phyloP scores from a whole-genome alignment of 2,329 filamentous ascomycete species.

The Cytospora leucostoma region DNA sequence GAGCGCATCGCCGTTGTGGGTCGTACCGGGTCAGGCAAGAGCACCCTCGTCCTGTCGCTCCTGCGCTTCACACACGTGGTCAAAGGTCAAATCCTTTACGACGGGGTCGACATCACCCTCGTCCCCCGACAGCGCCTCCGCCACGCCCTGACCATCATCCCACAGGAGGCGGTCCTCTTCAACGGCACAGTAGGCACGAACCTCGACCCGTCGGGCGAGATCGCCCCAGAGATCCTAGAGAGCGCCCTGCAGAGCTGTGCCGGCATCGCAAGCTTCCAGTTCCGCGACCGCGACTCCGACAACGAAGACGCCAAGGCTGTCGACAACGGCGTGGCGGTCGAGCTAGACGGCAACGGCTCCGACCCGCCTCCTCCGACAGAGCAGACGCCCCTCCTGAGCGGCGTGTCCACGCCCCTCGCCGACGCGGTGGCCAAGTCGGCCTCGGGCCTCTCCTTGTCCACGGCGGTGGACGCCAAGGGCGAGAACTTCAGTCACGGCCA shows the following conservation, averaged over 20 bases:
- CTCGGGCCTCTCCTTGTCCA: slow-evolving; percentile 43
- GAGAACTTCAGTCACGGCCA: slow-evolving; percentile 61
- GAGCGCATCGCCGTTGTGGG: slow-evolving; percentile 68
- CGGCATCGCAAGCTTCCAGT: slow-evolving; percentile 56
- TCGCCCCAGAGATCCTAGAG: slow-evolving; percentile 55
- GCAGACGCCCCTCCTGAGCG: slow-evolving; percentile 25
- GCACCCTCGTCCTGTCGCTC: slow-evolving; percentile 47
- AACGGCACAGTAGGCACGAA: slow-evolving; percentile 49
- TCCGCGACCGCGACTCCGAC: slow-evolving; percentile 39
- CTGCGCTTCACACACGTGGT: slow-evolving; percentile 41
- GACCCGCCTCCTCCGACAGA: slow-evolving; percentile 18
- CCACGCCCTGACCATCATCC: slow-evolving; percentile 42
- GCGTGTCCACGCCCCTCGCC: slow-evolving; percentile 15
- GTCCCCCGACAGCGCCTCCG: slow-evolving; percentile 40
- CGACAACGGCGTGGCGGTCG: slow-evolving; percentile 27
- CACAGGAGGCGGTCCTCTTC: slow-evolving; percentile 43
- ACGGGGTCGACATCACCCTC: slow-evolving; percentile 39
- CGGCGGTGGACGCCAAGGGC: slow-evolving; percentile 53
- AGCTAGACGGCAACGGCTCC: slow-evolving; percentile 10
- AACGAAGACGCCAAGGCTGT: slow-evolving; percentile 37
- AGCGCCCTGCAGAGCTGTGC: slow-evolving; percentile 64
- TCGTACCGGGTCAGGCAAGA: slow-evolving; percentile 68
- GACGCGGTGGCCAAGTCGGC: slow-evolving; percentile 29
- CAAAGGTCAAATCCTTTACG: slow-evolving; percentile 38
- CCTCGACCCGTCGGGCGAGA: slow-evolving; percentile 63